Percentiles rank a stretch among this genome's conserved stretches.
These are phyloP conservation scores for Rhynchosporium graminicola DNA, from an alignment of 2,329 filamentous ascomycete genomes.

Conservation along the genomic window DNA sequence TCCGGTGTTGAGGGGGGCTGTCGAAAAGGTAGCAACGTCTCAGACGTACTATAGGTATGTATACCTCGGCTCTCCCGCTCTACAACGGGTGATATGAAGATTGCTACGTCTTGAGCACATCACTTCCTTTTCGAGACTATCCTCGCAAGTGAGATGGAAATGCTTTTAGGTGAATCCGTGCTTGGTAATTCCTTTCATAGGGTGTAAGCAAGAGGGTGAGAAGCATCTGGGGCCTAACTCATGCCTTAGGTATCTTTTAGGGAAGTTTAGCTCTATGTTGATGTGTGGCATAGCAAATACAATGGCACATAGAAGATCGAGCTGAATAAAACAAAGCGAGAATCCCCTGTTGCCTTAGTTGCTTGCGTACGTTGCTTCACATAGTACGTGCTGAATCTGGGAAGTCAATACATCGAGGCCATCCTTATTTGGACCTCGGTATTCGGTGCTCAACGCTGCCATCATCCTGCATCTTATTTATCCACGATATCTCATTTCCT, in stretches of 20 bases:
- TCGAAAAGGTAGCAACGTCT: too few species aligned
- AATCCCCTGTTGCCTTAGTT: not conserved
- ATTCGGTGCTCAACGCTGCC: constrained; percentile 5
- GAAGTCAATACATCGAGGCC: not conserved
- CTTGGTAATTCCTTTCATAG: not conserved
- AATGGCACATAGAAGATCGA: not conserved
- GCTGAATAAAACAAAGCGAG: not conserved
- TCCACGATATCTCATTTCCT: not conserved
- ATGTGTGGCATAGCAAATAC: not conserved
- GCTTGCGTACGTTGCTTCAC: constrained; percentile 6
- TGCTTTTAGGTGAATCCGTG: not conserved
- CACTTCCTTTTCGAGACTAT: too few species aligned
- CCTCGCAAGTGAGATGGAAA: not conserved
- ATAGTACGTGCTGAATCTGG: not conserved
- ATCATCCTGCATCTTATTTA: not conserved
- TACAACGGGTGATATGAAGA: too few species aligned
- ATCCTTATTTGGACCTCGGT: not conserved
- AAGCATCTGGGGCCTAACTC: not conserved
- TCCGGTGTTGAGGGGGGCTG: too few species aligned
- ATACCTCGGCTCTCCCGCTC: too few species aligned
- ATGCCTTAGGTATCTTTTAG: not conserved
- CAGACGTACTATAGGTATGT: too few species aligned
- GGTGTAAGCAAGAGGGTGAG: not conserved
- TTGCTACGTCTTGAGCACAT: too few species aligned
- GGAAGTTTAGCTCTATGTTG: not conserved